phyloP scores from a whole-genome alignment of 441 rosid species.

The Geranium incanum region DNA sequence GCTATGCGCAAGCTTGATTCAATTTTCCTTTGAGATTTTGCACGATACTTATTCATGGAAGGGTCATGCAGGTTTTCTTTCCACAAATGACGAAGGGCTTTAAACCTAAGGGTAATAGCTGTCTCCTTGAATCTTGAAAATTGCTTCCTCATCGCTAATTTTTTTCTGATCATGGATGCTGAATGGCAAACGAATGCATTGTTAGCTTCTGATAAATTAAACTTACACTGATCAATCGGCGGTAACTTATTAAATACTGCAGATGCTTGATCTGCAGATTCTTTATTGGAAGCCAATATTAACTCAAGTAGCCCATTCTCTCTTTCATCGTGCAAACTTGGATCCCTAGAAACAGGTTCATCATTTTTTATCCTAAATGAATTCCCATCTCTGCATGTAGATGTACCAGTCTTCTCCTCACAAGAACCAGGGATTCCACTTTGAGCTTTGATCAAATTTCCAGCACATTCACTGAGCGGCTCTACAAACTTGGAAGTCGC shows the following conservation, averaged over 20 bases:
- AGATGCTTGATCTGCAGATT: conserved; percentile 48
- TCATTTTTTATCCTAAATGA: conserved; percentile 16
- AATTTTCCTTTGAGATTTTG: conserved; percentile 59
- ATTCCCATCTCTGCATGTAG: conserved; percentile 28
- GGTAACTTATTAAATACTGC: conserved; percentile 46
- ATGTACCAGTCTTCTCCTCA: conserved; percentile 21
- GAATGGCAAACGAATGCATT: conserved; percentile 22
- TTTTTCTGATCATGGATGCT: conserved; percentile 41
- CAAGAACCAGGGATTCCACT: conserved; percentile 21
- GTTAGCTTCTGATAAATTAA: conserved; percentile 32
- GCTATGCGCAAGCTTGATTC: conserved; percentile 48
- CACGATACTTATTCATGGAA: conserved; percentile 44
- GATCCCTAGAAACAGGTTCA: conserved; percentile 24
- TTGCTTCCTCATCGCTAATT: conserved; percentile 38
- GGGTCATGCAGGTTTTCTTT: conserved; percentile 65
- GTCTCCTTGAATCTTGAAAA: conserved; percentile 67
- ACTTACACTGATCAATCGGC: conserved; percentile 34
- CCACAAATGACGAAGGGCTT: conserved; percentile 69
- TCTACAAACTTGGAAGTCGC: conserved; percentile 58
- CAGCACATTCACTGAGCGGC: conserved; percentile 27
- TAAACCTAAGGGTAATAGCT: conserved; percentile 66
- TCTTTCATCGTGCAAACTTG: conserved; percentile 21
- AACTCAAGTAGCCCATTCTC: conserved; percentile 33
- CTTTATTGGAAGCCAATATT: conserved; percentile 57
- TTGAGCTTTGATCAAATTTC: conserved; percentile 24